Conservation (phyloP, 2,329 filamentous ascomycete species). For the Aspergillus spinulosporus region DNA sequence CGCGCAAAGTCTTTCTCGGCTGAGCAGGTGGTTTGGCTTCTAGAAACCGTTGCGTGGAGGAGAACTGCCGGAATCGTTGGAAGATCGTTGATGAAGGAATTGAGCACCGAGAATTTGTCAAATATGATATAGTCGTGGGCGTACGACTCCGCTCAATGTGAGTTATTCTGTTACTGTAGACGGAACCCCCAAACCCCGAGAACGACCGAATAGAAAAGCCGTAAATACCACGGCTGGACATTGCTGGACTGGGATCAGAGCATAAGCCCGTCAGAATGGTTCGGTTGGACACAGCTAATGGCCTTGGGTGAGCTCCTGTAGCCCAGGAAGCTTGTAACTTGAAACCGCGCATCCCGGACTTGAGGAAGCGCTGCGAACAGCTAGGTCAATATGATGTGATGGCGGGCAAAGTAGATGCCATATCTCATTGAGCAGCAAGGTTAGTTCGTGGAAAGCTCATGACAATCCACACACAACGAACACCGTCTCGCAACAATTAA, state of each 20-base stretch:
- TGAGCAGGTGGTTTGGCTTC: conserved; percentile 27
- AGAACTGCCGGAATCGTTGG: conserved; percentile 25
- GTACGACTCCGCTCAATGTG: conserved; percentile 19
- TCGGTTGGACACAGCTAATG: conserved; percentile 24
- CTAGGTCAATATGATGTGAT: conserved; percentile 29
- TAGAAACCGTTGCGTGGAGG: conserved; percentile 29
- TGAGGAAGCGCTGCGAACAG: conserved; percentile 25
- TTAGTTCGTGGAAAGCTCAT: conserved; percentile 20
- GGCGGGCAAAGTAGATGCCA: conserved; percentile 31
- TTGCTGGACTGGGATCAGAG: conserved; percentile 11
- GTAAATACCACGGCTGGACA: conserved; percentile 2
- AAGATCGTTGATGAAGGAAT: neutral
- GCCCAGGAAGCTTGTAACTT: conserved; percentile 40
- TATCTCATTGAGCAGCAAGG: conserved; percentile 28
- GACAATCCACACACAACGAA: conserved; percentile 16
- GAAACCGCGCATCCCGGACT: conserved; percentile 45
- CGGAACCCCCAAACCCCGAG: conserved; percentile 25
- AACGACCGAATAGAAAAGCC: conserved; percentile 24
- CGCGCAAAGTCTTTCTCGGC: conserved; percentile 20
- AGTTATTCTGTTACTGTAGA: conserved; percentile 22
- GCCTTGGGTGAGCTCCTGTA: conserved; percentile 32
- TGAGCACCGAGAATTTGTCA: conserved; percentile 13
- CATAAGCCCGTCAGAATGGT: conserved; percentile 23
- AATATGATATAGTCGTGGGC: conserved; percentile 19
- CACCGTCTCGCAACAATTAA: conserved; percentile 7